Percentiles rank a stretch among this genome's conserved stretches.
Conservation (phyloP, 495 filamentous ascomycete genomes). For the Penicillium arizonense region DNA sequence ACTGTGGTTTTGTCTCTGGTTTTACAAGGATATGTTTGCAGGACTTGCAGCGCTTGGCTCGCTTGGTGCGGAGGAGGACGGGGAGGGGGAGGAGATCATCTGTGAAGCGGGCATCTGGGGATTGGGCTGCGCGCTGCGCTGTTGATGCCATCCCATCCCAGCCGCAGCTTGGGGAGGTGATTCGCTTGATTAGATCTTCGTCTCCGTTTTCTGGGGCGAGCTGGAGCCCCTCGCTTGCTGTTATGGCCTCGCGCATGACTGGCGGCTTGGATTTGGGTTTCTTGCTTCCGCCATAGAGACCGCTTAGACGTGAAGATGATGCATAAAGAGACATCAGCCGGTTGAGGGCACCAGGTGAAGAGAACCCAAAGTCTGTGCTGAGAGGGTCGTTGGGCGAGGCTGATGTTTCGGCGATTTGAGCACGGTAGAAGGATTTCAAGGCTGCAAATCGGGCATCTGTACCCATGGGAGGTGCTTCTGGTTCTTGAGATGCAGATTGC, state of each 20-base stretch:
- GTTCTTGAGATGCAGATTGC: conserved; percentile 15
- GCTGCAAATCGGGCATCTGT: conserved; percentile 46
- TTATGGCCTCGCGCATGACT: conserved; percentile 75
- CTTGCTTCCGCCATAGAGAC: conserved; percentile 55
- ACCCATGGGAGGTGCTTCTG: conserved; percentile 24
- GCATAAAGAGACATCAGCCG: conserved; percentile 92
- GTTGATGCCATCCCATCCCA: conserved; percentile 56
- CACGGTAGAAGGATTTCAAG: conserved; percentile 68
- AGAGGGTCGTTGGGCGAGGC: conserved; percentile 52
- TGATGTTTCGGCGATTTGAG: conserved; percentile 62
- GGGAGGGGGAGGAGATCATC: conserved; percentile 75
- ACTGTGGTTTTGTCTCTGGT: conserved; percentile 85
- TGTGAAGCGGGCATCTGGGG: conserved; percentile 51
- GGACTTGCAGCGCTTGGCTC: conserved; percentile 84
- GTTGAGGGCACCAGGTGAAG: conserved; percentile 77
- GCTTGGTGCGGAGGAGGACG: conserved; percentile 82
- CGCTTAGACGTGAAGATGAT: conserved; percentile 41
- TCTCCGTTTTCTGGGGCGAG: conserved; percentile 52
- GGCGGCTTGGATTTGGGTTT: conserved; percentile 64
- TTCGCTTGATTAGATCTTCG: conserved; percentile 38
- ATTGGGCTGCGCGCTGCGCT: conserved; percentile 51
- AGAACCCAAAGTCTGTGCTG: conserved; percentile 54
- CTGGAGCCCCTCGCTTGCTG: conserved; percentile 66
- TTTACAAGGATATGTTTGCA: conserved; percentile 95
- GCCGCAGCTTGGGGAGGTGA: conserved; percentile 42